These are phyloP conservation scores for Phytopythium vexans DNA, from an alignment of 352 stramenopile genomes.

Conservation along the genomic window DNA sequence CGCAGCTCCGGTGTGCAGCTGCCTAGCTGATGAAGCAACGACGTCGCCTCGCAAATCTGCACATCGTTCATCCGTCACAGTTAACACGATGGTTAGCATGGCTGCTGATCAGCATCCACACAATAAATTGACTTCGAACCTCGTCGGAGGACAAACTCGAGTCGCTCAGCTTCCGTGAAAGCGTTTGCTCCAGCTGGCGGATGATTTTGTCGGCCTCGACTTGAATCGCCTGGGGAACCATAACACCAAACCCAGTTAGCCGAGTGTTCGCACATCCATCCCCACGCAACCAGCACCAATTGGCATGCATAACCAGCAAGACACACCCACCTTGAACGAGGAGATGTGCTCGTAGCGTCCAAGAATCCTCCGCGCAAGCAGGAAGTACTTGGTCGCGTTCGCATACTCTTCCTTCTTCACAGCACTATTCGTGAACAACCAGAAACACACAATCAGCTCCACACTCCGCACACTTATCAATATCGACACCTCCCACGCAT, in stretches of 20 bases:
- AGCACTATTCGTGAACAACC: conserved; percentile 25
- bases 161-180: conserved; percentile 58
- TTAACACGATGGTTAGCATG: too few species aligned
- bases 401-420: conserved; percentile 87
- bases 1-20: conserved; percentile 73
- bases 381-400: conserved; percentile 87
- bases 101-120: too few species aligned
- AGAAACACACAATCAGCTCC: background rate
- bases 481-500: background rate
- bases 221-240: conserved; percentile 66
- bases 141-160: conserved; percentile 39
- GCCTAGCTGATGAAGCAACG: conserved; percentile 60
- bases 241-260: conserved; percentile 4
- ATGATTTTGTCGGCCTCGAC: conserved; percentile 85
- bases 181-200: conserved; percentile 56
- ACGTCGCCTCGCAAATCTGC: conserved; percentile 62
- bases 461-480: background rate
- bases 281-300: background rate
- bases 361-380: conserved; percentile 83
- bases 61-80: too few species aligned
- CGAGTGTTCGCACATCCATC: too few species aligned
- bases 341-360: conserved; percentile 86
- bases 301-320: background rate
- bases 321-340: conserved; percentile 66
- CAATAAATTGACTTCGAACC: conserved; percentile 16